These are phyloP conservation scores for Carex cristatella DNA, from an alignment of 176 grass and related monocot genomes.

Conservation along the genomic window DNA sequence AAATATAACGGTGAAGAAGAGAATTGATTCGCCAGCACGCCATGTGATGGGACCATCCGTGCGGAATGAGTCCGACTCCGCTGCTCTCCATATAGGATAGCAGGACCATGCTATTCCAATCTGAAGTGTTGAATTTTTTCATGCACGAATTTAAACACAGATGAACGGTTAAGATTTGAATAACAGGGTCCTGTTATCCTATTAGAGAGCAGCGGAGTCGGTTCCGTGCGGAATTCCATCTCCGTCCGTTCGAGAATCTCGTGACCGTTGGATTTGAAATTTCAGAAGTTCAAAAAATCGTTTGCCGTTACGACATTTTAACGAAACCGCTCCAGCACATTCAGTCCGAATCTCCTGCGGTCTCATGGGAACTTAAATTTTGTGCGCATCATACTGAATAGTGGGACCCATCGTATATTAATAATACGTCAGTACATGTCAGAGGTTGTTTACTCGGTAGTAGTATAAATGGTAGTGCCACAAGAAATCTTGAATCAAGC, in stretches of 20 bases:
- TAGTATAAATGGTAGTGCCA: neutral
- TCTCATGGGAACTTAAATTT: neutral
- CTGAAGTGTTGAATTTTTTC: no score
- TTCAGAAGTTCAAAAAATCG: neutral
- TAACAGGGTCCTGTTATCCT: no score
- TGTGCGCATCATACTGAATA: neutral
- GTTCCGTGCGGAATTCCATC: neutral
- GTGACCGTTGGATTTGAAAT: slow-evolving; percentile 1
- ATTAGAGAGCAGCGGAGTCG: no score
- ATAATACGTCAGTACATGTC: neutral
- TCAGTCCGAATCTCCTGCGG: neutral
- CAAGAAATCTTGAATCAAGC: neutral
- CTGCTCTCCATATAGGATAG: no score
- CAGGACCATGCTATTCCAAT: no score
- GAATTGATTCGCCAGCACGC: neutral
- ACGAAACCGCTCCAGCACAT: neutral
- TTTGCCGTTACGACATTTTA: neutral
- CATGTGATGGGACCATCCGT: neutral
- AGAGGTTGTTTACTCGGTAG: neutral
- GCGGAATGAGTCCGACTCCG: no score
- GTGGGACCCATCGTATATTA: neutral
- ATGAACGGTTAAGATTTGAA: no score
- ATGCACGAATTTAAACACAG: no score
- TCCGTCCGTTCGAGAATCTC: neutral
- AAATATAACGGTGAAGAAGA: neutral